Evolutionary conservation across 495 filamentous ascomycete genomes (phyloP).

Genomic region (Neurospora sublineolata): DNA sequence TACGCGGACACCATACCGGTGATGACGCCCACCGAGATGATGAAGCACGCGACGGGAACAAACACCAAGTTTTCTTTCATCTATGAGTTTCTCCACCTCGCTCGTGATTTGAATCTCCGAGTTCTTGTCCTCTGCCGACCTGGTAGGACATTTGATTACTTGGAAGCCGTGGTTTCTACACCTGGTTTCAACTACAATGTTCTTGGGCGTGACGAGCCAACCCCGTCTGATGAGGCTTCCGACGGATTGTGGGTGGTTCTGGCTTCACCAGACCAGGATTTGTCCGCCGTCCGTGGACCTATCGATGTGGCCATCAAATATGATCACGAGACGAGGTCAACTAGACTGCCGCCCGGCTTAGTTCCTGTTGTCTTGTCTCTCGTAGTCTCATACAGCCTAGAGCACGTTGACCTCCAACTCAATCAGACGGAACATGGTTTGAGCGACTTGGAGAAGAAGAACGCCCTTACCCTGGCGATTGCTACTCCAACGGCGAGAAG

Average conservation of each 20-base stretch:
- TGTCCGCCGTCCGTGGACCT: conserved; percentile 4
- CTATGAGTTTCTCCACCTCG: conserved; percentile 25
- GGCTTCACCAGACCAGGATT: conserved; percentile 11
- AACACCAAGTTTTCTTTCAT: conserved; percentile 37
- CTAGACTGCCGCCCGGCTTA: conserved; percentile 7
- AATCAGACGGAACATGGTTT: conserved; percentile 12
- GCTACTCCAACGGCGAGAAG: conserved; percentile 14
- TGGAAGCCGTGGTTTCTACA: conserved; percentile 23
- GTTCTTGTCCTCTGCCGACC: conserved; percentile 31
- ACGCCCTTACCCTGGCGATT: conserved; percentile 26
- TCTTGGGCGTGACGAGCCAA: conserved; percentile 4
- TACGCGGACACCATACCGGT: conserved; percentile 22
- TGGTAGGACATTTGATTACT: conserved; percentile 25
- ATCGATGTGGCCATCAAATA: conserved; percentile 31
- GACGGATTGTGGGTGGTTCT: conserved; percentile 11
- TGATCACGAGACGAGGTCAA: conserved; percentile 25
- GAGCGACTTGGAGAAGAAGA: conserved; percentile 26
- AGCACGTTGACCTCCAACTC: conserved; percentile 33
- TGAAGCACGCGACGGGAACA: conserved; percentile 27
- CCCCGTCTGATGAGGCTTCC: not conserved
- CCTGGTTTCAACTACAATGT: conserved; percentile 14
- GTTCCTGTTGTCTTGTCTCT: conserved; percentile 23
- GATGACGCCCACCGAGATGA: conserved; percentile 19
- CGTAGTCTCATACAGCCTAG: conserved; percentile 29
- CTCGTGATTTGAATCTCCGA: conserved; percentile 22